A percentile compares a stretch with the other conserved stretches of the same genome.
Evolutionary conservation across 2,329 filamentous ascomycete species (phyloP).

Genomic region (Tolypocladium album): DNA sequence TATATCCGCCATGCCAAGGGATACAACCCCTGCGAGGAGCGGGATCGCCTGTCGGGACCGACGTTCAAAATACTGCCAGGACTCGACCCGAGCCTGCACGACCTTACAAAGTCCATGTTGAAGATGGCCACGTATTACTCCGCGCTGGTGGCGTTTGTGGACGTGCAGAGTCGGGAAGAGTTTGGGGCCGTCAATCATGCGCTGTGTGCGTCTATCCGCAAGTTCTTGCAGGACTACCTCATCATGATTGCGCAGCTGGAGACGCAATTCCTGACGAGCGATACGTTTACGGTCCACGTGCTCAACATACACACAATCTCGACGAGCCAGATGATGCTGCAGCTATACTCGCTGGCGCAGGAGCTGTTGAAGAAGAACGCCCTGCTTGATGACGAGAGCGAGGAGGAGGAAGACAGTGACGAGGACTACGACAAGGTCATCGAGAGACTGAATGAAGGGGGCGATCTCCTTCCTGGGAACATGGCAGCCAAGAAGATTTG

Average conservation of each 20-base stretch:
- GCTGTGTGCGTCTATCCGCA: slow-evolving; percentile 87
- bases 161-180: slow-evolving; percentile 85
- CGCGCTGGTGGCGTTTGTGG: slow-evolving; percentile 83
- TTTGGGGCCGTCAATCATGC: slow-evolving; percentile 94
- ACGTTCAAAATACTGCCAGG: slow-evolving; percentile 69
- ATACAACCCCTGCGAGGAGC: slow-evolving; percentile 77
- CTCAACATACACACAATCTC: slow-evolving; percentile 86
- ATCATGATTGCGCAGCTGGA: slow-evolving; percentile 89
- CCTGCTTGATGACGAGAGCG: slow-evolving; percentile 69
- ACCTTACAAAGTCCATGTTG: slow-evolving; percentile 79
- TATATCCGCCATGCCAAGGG: slow-evolving; percentile 79
- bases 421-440: slow-evolving; percentile 90
- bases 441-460: slow-evolving; percentile 78
- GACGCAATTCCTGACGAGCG: slow-evolving; percentile 81
- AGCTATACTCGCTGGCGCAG: slow-evolving; percentile 77
- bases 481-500: slow-evolving; percentile 84
- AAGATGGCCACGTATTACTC: slow-evolving; percentile 91
- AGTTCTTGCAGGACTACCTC: slow-evolving; percentile 84
- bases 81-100: slow-evolving; percentile 81
- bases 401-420: slow-evolving; percentile 61
- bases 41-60: slow-evolving; percentile 76
- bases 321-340: slow-evolving; percentile 82
- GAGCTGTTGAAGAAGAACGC: slow-evolving; percentile 84
- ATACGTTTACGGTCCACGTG: slow-evolving; percentile 83
- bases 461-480: slow-evolving; percentile 66